Evolutionary conservation across 1,284 basidiomycete species (phyloP).

Genomic region (Porodaedalea pini): DNA sequence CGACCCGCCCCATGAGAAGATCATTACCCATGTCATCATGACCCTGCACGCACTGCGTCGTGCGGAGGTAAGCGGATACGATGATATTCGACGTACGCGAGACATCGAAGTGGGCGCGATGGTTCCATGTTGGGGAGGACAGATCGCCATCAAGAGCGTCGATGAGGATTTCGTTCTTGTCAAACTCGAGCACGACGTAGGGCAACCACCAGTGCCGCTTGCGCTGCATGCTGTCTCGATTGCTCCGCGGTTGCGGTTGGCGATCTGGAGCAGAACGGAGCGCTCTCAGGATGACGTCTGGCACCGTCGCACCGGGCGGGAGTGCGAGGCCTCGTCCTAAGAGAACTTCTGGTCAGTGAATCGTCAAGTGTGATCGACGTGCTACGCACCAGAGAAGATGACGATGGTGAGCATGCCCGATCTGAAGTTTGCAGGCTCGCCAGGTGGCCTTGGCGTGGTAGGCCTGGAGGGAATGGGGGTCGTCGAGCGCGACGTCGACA

Average conservation of each 20-base stretch:
- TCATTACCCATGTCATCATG: slow-evolving; percentile 92
- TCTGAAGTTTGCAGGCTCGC: slow-evolving; percentile 50
- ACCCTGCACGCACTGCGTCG: slow-evolving; percentile 57
- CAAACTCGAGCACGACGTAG: slow-evolving; percentile 96
- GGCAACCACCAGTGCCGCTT: slow-evolving; percentile 96
- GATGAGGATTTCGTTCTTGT: slow-evolving; percentile 98
- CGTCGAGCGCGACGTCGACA: slow-evolving; percentile 54
- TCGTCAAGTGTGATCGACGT: too few relatives aligned
- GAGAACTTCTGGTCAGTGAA: too few relatives aligned
- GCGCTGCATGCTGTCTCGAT: slow-evolving; percentile 84
- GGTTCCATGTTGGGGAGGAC: slow-evolving; percentile 88
- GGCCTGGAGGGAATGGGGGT: slow-evolving; percentile 72
- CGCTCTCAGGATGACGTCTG: slow-evolving; percentile 83
- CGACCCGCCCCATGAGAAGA: slow-evolving; percentile 86
- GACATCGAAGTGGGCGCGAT: slow-evolving; percentile 92
- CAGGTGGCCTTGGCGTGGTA: slow-evolving; percentile 63
- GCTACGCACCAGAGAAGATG: slow-evolving; percentile 72
- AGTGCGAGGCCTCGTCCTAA: slow-evolving; percentile 74
- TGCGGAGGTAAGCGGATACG: slow-evolving; percentile 85
- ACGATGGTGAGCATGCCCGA: slow-evolving; percentile 83
- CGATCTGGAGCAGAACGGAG: slow-evolving; percentile 50
- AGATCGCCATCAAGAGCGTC: slow-evolving; percentile 93
- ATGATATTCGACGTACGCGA: slow-evolving; percentile 88
- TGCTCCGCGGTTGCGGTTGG: slow-evolving; percentile 46
- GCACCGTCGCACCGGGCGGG: slow-evolving; percentile 70